These are phyloP conservation scores for Neurospora cerealis DNA, from an alignment of 495 filamentous ascomycete species.

Conservation along the genomic window DNA sequence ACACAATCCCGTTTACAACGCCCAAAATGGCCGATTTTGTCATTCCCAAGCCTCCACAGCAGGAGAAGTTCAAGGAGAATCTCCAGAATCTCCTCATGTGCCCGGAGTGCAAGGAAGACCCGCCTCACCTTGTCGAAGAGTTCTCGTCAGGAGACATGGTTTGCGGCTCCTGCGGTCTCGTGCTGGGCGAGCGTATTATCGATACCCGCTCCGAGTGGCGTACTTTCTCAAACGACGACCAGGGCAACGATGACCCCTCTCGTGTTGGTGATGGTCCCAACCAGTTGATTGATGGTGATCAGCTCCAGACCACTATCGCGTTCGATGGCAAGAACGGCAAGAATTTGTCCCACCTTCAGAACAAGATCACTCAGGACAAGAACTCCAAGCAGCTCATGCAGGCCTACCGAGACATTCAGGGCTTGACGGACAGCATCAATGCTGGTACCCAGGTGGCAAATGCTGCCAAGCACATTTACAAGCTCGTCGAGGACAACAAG, in stretches of 20 bases:
- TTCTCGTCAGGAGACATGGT: conserved; percentile 87
- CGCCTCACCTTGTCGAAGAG: conserved; percentile 87
- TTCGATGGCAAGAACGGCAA: conserved; percentile 60
- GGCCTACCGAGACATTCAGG: conserved; percentile 83
- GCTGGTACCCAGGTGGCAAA: conserved; percentile 72
- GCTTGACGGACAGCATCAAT: conserved; percentile 74
- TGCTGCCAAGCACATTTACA: conserved; percentile 87
- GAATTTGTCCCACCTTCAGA: conserved; percentile 75
- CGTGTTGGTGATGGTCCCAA: conserved; percentile 94
- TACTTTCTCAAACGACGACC: conserved; percentile 95
- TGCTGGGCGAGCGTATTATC: conserved; percentile 80
- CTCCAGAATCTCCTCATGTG: conserved; percentile 77
- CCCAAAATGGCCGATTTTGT: conserved; percentile 8
- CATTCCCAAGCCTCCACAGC: conserved; percentile 2
- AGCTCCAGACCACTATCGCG: conserved; percentile 84
- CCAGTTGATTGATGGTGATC: conserved; percentile 77
- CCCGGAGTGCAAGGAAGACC: conserved; percentile 79
- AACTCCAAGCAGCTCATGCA: conserved; percentile 66
- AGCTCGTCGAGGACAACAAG: conserved; percentile 82
- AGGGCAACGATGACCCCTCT: conserved; percentile 85
- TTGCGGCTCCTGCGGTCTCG: conserved; percentile 84
- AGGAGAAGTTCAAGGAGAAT: conserved; percentile 41
- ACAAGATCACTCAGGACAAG: conserved; percentile 79
- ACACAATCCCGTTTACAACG: not conserved
- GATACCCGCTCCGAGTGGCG: conserved; percentile 97